These are phyloP conservation scores for Articulospora tetracladia DNA, from an alignment of 495 filamentous ascomycete species.

Conservation along the genomic window DNA sequence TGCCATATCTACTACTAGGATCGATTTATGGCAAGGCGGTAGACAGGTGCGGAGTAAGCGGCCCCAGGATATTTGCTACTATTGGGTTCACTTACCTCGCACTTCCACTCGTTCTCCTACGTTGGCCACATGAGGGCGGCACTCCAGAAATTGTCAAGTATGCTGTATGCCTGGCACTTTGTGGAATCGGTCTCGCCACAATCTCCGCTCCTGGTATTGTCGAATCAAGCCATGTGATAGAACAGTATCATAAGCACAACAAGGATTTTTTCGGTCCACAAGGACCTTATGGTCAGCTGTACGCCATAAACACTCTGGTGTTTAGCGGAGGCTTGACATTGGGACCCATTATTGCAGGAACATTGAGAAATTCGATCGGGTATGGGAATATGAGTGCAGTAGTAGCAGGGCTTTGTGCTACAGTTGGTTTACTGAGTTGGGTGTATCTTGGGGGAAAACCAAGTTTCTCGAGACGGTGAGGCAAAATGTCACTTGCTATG, in stretches of 20 bases:
- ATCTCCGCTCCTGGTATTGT: conserved; percentile 38
- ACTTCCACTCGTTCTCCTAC: conserved; percentile 46
- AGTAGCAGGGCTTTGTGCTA: conserved; percentile 39
- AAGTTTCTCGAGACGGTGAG: conserved; percentile 2
- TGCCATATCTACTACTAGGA: conserved; percentile 37
- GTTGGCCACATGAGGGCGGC: conserved; percentile 37
- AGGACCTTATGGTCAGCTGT: conserved; percentile 55
- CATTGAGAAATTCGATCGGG: conserved; percentile 44
- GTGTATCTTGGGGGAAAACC: conserved; percentile 45
- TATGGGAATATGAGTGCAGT: conserved; percentile 58
- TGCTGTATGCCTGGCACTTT: conserved; percentile 42
- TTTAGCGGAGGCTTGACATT: conserved; percentile 48
- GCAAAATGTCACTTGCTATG: too few relatives aligned
- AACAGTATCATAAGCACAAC: conserved; percentile 34
- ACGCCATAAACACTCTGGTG: conserved; percentile 32
- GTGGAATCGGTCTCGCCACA: conserved; percentile 42
- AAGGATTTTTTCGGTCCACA: conserved; percentile 26
- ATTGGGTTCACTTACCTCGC: conserved; percentile 45
- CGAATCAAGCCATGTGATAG: conserved; percentile 24
- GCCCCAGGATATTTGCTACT: conserved; percentile 44
- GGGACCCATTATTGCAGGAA: conserved; percentile 44
- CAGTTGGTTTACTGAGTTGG: conserved; percentile 40
- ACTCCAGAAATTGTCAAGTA: conserved; percentile 34
- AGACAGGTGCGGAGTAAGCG: conserved; percentile 35
- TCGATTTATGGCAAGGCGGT: conserved; percentile 48